A percentile compares a stretch with the other conserved stretches of the same genome.
phyloP scores from a whole-genome alignment of 2,329 filamentous ascomycete genomes.

The Boeremia exigua region DNA sequence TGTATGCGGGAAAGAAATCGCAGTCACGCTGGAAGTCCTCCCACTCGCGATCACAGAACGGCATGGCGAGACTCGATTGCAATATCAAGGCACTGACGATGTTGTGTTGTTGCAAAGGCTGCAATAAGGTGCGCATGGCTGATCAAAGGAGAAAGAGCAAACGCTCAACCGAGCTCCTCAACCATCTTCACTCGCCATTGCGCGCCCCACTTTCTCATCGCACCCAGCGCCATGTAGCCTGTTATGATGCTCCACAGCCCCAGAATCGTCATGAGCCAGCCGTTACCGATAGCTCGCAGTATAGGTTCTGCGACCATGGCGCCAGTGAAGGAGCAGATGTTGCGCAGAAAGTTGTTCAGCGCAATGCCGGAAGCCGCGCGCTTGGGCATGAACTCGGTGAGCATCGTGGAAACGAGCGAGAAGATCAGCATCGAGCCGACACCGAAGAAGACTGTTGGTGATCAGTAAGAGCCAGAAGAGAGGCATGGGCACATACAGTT shows the following conservation, averaged over 20 bases:
- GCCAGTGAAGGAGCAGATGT: slow-evolving; percentile 47
- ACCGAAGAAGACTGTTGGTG: slow-evolving; percentile 45
- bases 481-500: slow-evolving; percentile 30
- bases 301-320: slow-evolving; percentile 47
- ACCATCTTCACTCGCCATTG: slow-evolving; percentile 72
- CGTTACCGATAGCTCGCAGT: slow-evolving; percentile 46
- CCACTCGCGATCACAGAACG: slow-evolving; percentile 24
- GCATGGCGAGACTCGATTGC: slow-evolving; percentile 13
- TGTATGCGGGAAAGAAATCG: slow-evolving; percentile 30
- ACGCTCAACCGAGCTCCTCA: slow-evolving; percentile 25
- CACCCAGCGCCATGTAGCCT: slow-evolving; percentile 60
- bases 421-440: slow-evolving; percentile 50
- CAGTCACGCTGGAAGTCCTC: slow-evolving; percentile 28
- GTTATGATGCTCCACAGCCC: slow-evolving; percentile 58
- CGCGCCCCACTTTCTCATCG: slow-evolving; percentile 65
- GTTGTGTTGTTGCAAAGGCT: neutral
- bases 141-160: slow-evolving; percentile 1
- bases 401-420: slow-evolving; percentile 47
- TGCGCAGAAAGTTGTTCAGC: slow-evolving; percentile 50
- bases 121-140: neutral
- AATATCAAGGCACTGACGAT: neutral
- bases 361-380: slow-evolving; percentile 46
- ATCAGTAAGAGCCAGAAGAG: neutral
- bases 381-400: slow-evolving; percentile 50
- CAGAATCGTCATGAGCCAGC: slow-evolving; percentile 49